phyloP scores from a whole-genome alignment of 2,329 filamentous ascomycete species.

The Fusarium mundagurra region DNA sequence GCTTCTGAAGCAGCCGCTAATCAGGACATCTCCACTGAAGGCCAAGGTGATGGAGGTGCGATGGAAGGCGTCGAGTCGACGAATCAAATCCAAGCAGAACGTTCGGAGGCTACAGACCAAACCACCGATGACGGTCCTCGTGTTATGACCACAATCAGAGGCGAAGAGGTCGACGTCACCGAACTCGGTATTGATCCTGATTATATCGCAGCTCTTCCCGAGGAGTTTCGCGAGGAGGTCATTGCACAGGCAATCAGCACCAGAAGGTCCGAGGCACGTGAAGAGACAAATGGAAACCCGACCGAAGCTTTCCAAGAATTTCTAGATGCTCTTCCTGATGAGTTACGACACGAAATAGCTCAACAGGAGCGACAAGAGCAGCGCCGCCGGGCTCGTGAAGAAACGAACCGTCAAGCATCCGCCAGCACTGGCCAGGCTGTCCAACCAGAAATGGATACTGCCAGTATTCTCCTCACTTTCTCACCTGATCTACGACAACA shows the following conservation, averaged over 20 bases:
- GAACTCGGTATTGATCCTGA: constrained; percentile 93
- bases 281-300: constrained; percentile 76
- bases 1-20: constrained; percentile 63
- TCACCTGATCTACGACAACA: constrained; percentile 85
- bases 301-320: constrained; percentile 93
- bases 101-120: constrained; percentile 44
- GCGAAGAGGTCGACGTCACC: constrained; percentile 91
- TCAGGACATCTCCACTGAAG: constrained; percentile 3
- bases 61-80: constrained; percentile 83
- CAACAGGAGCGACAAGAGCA: constrained; percentile 91
- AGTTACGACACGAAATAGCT: constrained; percentile 89
- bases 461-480: constrained; percentile 90
- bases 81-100: constrained; percentile 46
- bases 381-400: constrained; percentile 86
- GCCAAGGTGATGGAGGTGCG: constrained; percentile 48
- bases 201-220: constrained; percentile 95
- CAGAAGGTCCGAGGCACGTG: constrained; percentile 78
- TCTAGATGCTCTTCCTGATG: constrained; percentile 88
- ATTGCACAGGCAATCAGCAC: constrained; percentile 90
- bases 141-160: constrained; percentile 84
- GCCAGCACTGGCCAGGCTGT: constrained; percentile 62
- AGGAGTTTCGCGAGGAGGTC: constrained; percentile 95
- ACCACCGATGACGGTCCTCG: constrained; percentile 54
- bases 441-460: constrained; percentile 85
- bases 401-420: constrained; percentile 74